A percentile compares a stretch with the other conserved stretches of the same genome.
Evolutionary conservation across 805 yeast genomes (phyloP).

Genomic region (Allodekkera sacchari): DNA sequence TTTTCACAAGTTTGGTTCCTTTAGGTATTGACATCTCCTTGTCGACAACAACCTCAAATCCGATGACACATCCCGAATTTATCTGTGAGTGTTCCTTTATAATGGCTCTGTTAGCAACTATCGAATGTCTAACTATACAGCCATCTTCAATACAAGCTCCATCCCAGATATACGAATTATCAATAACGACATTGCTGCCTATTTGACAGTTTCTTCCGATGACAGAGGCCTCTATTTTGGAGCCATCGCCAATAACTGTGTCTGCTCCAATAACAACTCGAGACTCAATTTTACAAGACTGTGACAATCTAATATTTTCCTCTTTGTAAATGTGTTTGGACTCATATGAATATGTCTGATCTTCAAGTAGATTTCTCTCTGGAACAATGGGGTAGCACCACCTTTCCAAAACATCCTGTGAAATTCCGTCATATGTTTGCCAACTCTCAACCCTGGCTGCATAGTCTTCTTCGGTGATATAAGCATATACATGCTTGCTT

Average conservation of each 20-base stretch:
- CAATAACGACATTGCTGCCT: slow-evolving; percentile 66
- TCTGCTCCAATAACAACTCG: slow-evolving; percentile 77
- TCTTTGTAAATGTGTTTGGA: slow-evolving; percentile 86
- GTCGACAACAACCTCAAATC: slow-evolving; percentile 64
- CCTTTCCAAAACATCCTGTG: slow-evolving; percentile 83
- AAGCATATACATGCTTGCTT: slow-evolving; percentile 86
- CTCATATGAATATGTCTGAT: slow-evolving; percentile 71
- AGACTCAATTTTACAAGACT: slow-evolving; percentile 78
- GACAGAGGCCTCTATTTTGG: slow-evolving; percentile 58
- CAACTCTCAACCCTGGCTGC: slow-evolving; percentile 95
- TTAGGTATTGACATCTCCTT: slow-evolving; percentile 38
- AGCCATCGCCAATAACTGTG: slow-evolving; percentile 68
- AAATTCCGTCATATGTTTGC: slow-evolving; percentile 86
- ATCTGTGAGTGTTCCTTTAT: slow-evolving; percentile 46
- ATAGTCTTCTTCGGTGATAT: slow-evolving; percentile 68
- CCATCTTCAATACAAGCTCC: slow-evolving; percentile 65
- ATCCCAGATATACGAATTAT: slow-evolving; percentile 83
- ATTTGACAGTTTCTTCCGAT: slow-evolving; percentile 83
- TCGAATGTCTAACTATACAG: slow-evolving; percentile 47
- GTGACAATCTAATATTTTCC: slow-evolving; percentile 80
- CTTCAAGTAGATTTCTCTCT: slow-evolving; percentile 67
- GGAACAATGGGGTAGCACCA: slow-evolving; percentile 92
- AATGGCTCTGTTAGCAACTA: slow-evolving; percentile 59
- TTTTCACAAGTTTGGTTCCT: slow-evolving; percentile 45
- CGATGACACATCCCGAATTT: slow-evolving; percentile 69